Evolutionary conservation across 2,329 filamentous ascomycete species (phyloP), one percentile per base, ranked within the genome.

Genomic region (Verticillium alfalfae): DNA sequence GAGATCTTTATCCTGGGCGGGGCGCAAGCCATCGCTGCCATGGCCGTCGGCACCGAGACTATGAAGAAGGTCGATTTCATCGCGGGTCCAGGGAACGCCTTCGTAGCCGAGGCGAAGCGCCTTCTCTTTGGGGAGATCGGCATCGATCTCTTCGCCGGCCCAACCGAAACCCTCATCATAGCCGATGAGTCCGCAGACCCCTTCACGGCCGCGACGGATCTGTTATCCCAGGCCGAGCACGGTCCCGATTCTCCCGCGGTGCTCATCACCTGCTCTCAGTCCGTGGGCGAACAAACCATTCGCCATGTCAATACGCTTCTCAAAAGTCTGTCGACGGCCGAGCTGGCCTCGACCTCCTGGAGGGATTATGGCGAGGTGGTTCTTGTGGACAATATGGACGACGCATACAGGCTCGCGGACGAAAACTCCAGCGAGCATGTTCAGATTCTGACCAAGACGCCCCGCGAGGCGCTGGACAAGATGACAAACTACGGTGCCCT

Each of bases 81-180:
- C 56, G 81, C 81, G 1, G 82, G 81, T 0, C 82, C 82, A 0
- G 82, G 82, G 1, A 84, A 85, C 64, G 75, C 81, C 1, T 84
- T 83, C 66, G 82, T 85, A 0, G 81, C 82, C 3, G 82, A 82
- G 66, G 81, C 77, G 0, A 85, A 84, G 67, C 73, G 81, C 0
- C 81, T 82, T 66, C 69, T 84, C 0, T 84, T 82, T 62, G 82
- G 81, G 16, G 75, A 79, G 60, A 77, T 84, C 36, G 81, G 82
- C 6, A 85, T 85, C 60, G 81, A 84, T 65, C 72, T 84, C 1
- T 75, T 81, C 26, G 82, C 82, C 0, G 82, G 82, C 0, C 82
- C 82, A 12, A 84, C 81, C 0, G 82, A 85, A 67, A 71, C 83
- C 26, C 71, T 83, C 13, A 75, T 84, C 36, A 77, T 83, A 0